These are phyloP conservation scores for Tolypocladium sp. DNA, from an alignment of 2,329 filamentous ascomycete species.

Conservation along the genomic window DNA sequence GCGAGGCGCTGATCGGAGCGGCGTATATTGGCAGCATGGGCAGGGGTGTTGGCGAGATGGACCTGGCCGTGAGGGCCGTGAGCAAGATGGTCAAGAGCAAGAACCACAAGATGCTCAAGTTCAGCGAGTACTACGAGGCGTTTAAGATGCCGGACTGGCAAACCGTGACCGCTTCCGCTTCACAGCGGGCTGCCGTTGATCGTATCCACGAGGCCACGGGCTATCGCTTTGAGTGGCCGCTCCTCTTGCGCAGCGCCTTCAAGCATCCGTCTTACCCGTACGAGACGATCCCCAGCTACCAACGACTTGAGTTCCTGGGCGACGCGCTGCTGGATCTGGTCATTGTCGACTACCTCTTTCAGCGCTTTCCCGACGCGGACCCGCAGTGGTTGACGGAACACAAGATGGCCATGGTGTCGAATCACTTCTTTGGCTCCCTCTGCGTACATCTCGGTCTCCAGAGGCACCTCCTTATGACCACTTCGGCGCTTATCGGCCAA, in stretches of 20 bases:
- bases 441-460: conserved; percentile 73
- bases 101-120: conserved; percentile 61
- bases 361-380: conserved; percentile 66
- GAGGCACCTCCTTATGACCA: conserved; percentile 55
- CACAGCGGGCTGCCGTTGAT: conserved; percentile 58
- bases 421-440: conserved; percentile 81
- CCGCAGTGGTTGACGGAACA: conserved; percentile 97
- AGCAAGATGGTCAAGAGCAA: conserved; percentile 59
- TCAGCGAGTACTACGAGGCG: conserved; percentile 60
- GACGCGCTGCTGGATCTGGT: conserved; percentile 83
- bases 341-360: conserved; percentile 75
- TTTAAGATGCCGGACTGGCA: conserved; percentile 70
- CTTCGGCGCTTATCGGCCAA: conserved; percentile 26
- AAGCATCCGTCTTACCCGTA: conserved; percentile 79
- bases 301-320: conserved; percentile 85
- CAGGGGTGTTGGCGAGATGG: conserved; percentile 29
- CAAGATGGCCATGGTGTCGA: conserved; percentile 99
- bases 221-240: conserved; percentile 63
- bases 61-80: conserved; percentile 54
- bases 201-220: conserved; percentile 50
- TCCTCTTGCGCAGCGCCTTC: conserved; percentile 75
- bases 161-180: conserved; percentile 46
- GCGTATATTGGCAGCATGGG: conserved; percentile 47
- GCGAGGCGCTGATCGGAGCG: conserved; percentile 87
- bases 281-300: conserved; percentile 77